Percentiles rank a stretch among this genome's conserved stretches.
These are phyloP conservation scores for Apophysomyces trapeziformis DNA, from an alignment of 371 early-diverging fungal genomes.

Conservation along the genomic window DNA sequence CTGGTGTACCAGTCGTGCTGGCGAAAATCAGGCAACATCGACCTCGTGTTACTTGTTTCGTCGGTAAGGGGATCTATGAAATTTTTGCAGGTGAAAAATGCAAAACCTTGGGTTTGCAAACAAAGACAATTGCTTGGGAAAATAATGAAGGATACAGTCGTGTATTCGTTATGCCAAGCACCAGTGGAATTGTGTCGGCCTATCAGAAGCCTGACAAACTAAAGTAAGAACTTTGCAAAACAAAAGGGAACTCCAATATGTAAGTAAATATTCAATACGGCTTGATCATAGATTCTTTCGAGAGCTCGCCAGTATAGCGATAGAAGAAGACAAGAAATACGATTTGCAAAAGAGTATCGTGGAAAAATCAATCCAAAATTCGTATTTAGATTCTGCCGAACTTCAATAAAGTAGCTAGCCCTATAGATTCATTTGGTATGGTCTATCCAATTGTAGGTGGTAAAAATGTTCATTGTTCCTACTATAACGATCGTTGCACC, in stretches of 20 bases:
- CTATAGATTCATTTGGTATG: neutral
- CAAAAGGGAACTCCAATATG: neutral
- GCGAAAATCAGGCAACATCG: constrained; percentile 62
- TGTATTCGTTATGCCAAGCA: constrained; percentile 77
- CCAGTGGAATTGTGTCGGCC: constrained; percentile 70
- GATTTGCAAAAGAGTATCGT: neutral
- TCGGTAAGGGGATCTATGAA: constrained; percentile 75
- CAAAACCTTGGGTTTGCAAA: constrained; percentile 42
- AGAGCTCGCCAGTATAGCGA: constrained; percentile 16
- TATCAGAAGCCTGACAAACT: constrained; percentile 65
- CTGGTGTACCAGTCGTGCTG: constrained; percentile 62
- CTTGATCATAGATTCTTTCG: constrained; percentile 25
- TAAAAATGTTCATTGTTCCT: too few species aligned
- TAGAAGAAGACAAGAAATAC: constrained; percentile 26
- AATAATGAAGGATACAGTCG: constrained; percentile 41
- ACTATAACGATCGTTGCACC: too few species aligned
- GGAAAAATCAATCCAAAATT: neutral
- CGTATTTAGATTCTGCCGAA: neutral
- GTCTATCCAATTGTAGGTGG: too few species aligned
- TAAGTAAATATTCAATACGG: neutral
- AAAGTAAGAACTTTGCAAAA: constrained; percentile 28
- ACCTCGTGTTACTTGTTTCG: constrained; percentile 74
- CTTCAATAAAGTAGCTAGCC: neutral
- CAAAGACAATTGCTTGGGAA: constrained; percentile 29
- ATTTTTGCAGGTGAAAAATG: constrained; percentile 55